Evolutionary conservation across 225 moss, liverwort and hornwort species (phyloP).

Genomic region (Climacium dendroides): DNA sequence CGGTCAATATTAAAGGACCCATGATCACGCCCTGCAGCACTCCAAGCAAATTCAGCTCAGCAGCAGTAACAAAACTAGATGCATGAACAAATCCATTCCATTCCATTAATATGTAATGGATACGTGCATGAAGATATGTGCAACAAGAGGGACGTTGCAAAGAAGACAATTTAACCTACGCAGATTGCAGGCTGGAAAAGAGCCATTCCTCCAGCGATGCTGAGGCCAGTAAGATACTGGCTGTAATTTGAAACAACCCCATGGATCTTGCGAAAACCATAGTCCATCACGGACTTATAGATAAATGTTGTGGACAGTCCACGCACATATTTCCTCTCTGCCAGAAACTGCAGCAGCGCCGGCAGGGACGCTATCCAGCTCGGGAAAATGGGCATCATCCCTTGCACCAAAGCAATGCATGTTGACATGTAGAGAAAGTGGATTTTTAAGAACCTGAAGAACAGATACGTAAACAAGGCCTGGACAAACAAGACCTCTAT

Average conservation of each 20-base stretch:
- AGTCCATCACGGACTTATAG: constrained; percentile 61
- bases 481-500: constrained; percentile 21
- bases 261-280: constrained; percentile 55
- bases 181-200: constrained; percentile 31
- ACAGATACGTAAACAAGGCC: constrained; percentile 70
- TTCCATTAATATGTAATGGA: too few relatives aligned
- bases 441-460: constrained; percentile 54
- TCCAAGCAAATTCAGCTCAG: neutral
- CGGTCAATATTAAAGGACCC: constrained; percentile 31
- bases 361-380: constrained; percentile 64
- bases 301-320: constrained; percentile 5
- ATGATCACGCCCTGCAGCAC: constrained; percentile 31
- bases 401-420: constrained; percentile 61
- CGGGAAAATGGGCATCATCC: constrained; percentile 72
- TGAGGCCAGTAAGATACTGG: constrained; percentile 65
- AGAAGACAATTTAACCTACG: neutral
- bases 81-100: neutral
- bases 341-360: constrained; percentile 36
- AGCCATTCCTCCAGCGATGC: constrained; percentile 72
- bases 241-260: constrained; percentile 52
- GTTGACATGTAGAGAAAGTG: constrained; percentile 79
- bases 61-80: neutral
- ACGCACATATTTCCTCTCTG: constrained; percentile 31
- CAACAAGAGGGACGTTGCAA: neutral
- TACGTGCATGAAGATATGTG: neutral